Evolutionary conservation across 2,329 filamentous ascomycete genomes (phyloP), one percentile per base, ranked within the genome.

Genomic region (Pseudocercospora musae): DNA sequence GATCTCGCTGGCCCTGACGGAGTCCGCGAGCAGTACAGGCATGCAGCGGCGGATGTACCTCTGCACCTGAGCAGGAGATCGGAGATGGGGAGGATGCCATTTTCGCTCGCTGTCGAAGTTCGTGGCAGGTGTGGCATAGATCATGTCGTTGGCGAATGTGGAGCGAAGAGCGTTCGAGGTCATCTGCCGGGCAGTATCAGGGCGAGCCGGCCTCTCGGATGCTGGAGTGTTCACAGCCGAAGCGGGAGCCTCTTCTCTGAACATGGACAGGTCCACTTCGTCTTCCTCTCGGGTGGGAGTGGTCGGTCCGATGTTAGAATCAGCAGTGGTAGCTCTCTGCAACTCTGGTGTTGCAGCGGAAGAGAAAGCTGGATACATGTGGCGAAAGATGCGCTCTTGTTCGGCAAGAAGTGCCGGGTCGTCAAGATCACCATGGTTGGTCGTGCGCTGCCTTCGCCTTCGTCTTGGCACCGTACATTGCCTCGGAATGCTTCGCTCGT

Each of bases 401-500:
- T 82, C 76, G 18, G 76, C 78, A 54, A 82, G 73, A 49, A 82
- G 71, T 37, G 73, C 70, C 15, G 78, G 73, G 57, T 75, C 71
- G 18, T 59, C 62, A 15, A 76, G 63, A 49, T 75, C 69, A 29
- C 75, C 75, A 23, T 69, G 72, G 31, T 64, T 74, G 66, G 50
- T 72, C 29, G 64, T 62, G 70, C 54, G 50, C 70, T 49, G 78
- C 58, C 69, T 74, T 71, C 59, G 71, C 70, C 75, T 74, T 29
- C 80, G 71, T 29, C 80, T 73, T 5, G 80, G 80, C 13, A 82
- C 73, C 57, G 80, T 82, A 55, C 79, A 77, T 63, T 80, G 80
- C 54, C 77, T 73, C 4, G 74, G 73, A n/a, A 74, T 63, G 59
- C 73, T 78, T 52, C 90, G 85, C 67, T 91, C 89, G 68, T 92